Evolutionary conservation across 352 stramenopile species (phyloP).

Genomic region (Chrysophaeum taylorii): DNA sequence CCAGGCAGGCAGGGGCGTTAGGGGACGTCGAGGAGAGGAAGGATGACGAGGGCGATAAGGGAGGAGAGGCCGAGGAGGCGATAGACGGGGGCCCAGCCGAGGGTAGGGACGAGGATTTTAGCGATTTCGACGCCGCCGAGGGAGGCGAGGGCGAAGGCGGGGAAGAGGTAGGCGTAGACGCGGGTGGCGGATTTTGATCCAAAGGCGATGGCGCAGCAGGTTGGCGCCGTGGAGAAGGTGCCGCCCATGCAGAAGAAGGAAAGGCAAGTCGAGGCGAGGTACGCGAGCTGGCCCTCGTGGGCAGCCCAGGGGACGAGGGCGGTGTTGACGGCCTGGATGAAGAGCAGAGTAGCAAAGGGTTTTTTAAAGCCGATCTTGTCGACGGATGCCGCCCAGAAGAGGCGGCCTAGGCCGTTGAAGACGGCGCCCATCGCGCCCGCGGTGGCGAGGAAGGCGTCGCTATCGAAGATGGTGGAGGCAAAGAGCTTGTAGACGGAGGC

Average conservation of each 20-base stretch:
- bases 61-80: background rate
- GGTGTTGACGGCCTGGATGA: constrained; percentile 26
- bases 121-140: background rate
- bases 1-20: too few relatives aligned
- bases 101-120: background rate
- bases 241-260: constrained; percentile 39
- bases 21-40: too few relatives aligned
- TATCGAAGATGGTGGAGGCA: constrained; percentile 19
- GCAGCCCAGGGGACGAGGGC: constrained; percentile 24
- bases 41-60: background rate
- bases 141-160: constrained; percentile 18
- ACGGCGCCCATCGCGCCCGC: constrained; percentile 35
- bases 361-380: constrained; percentile 34
- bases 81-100: background rate
- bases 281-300: constrained; percentile 10
- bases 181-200: constrained; percentile 23
- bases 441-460: constrained; percentile 38
- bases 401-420: constrained; percentile 34
- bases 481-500: constrained; percentile 38
- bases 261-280: constrained; percentile 20
- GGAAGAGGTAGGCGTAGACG: constrained; percentile 34
- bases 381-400: constrained; percentile 35
- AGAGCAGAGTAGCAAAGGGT: constrained; percentile 33
- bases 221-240: constrained; percentile 42
- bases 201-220: constrained; percentile 24